Base-by-base conservation (phyloP, 306 rosid species). In the Quercus agrifolia region DNA sequence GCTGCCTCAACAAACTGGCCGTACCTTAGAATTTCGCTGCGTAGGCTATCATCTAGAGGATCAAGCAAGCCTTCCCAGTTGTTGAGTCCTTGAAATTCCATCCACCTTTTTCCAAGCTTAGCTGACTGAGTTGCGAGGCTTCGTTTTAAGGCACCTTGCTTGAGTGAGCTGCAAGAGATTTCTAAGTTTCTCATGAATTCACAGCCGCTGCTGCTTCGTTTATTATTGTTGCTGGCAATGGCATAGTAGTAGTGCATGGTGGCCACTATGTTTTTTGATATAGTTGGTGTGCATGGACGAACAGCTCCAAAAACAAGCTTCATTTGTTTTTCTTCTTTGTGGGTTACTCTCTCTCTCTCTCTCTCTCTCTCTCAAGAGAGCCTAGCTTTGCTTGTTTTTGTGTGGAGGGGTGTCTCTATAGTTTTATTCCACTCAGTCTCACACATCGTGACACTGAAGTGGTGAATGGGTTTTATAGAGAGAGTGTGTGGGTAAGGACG, bases 61-160 rank as follows among this genome's bases (percentile, higher is more conserved):
- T 68, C 72, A 4, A 68, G 72, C 72, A 68, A 18, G 72, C 72
- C 72, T 3, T 68, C 72, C 72, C 72, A 68, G 27, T 68, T 68
- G 72, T 68, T 68, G 25, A 19, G 38, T 1, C 72, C 72, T 14
- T 68, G 72, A 2, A 68, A 35, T 46, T 68, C 72, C 72, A 68
- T 68, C 72, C 72, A 68, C 27, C 72, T 68, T 14, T 19, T 68
- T 2, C 72, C 54, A 6, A 68, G 72, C n/a, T 68, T 68, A 23
- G 25, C 52, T 2, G 72, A 68, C 17, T 68, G 51, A 35, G 49
- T 23, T 3, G 72, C 25, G 15, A n/a, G 15, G 7, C 52, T 18
- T 46, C 52, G 72, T n/a, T 35, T 33, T 35, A 46, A 68, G 1
- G 72, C 35, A 49, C 38, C 52, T 17, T 68, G 72, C 72, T 68